A percentile compares a stretch with the other conserved stretches of the same genome.
These are phyloP conservation scores for Begonia masoniana DNA, from an alignment of 306 rosid genomes.

Conservation along the genomic window DNA sequence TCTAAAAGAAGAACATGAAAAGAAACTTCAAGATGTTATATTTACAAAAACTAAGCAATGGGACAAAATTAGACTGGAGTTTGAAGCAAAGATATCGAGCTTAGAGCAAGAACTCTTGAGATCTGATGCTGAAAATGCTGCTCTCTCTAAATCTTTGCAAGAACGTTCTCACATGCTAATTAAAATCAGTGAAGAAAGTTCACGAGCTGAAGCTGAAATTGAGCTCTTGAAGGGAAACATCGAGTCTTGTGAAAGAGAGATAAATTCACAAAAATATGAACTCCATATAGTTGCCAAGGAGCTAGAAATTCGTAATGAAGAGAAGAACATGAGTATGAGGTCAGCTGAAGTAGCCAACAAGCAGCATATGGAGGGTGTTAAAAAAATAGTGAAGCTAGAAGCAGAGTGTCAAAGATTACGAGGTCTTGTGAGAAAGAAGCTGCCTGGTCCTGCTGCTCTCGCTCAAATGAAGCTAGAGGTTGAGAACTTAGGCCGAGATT, in stretches of 20 bases:
- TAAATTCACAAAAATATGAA: conserved; percentile 76
- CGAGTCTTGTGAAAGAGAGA: conserved; percentile 89
- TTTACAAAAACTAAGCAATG: conserved; percentile 66
- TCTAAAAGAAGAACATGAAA: conserved; percentile 93
- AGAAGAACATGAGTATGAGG: conserved; percentile 92
- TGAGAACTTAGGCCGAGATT: conserved; percentile 83
- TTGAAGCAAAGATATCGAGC: conserved; percentile 60
- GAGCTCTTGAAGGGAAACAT: conserved; percentile 72
- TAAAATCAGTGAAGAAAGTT: conserved; percentile 67
- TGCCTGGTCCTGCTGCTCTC: conserved; percentile 99
- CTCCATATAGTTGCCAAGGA: conserved; percentile 76
- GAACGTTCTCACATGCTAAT: conserved; percentile 91
- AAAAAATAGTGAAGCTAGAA: conserved; percentile 85
- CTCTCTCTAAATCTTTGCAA: conserved; percentile 75
- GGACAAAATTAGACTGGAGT: conserved; percentile 78
- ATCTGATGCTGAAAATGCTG: conserved; percentile 77
- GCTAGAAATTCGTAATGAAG: conserved; percentile 96
- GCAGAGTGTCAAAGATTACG: conserved; percentile 97
- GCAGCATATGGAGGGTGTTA: conserved; percentile 85
- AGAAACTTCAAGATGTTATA: conserved; percentile 70
- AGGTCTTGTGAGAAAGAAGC: conserved; percentile 87
- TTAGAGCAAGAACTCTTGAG: conserved; percentile 77
- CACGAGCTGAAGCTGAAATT: conserved; percentile 81
- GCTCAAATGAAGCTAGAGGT: conserved; percentile 99
- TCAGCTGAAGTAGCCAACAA: conserved; percentile 96